These are phyloP conservation scores for Ogataea naganishii DNA, from an alignment of 805 yeast species.

Conservation along the genomic window DNA sequence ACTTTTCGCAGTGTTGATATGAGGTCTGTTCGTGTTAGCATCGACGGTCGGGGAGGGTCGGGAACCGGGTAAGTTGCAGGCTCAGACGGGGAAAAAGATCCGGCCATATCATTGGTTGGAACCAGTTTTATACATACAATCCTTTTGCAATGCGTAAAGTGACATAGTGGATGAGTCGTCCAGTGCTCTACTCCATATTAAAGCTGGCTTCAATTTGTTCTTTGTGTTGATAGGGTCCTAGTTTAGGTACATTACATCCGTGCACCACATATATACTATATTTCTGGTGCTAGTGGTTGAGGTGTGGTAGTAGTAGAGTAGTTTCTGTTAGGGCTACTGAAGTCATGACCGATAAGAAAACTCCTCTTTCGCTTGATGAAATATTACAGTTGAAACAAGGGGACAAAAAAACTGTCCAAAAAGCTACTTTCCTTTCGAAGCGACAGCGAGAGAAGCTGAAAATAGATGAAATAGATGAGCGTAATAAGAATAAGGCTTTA, in stretches of 20 bases:
- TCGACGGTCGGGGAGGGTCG: no score
- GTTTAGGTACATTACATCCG: no score
- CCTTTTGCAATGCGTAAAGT: slow-evolving; percentile 16
- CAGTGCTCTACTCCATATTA: no score
- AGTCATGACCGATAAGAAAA: slow-evolving; percentile 4
- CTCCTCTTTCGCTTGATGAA: slow-evolving; percentile 29
- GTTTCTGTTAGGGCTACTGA: no score
- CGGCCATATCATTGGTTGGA: not conserved
- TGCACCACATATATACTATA: no score
- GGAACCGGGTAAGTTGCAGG: not conserved
- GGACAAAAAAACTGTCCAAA: slow-evolving; percentile 7
- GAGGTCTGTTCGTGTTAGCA: slow-evolving; percentile 12
- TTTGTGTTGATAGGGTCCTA: no score
- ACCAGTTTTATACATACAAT: slow-evolving; percentile 8
- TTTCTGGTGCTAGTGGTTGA: no score
- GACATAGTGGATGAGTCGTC: no score
- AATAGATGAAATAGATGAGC: slow-evolving; percentile 9
- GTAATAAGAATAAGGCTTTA: slow-evolving; percentile 4
- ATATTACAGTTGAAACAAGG: slow-evolving; percentile 19
- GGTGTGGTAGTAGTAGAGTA: no score
- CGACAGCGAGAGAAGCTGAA: slow-evolving; percentile 32
- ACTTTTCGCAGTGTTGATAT: slow-evolving; percentile 10
- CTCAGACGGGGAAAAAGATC: not conserved
- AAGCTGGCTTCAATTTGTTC: no score
- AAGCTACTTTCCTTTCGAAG: slow-evolving; percentile 38